Evolutionary conservation across 192 early-diverging fungal species (phyloP), one percentile per base, ranked within the genome.

Genomic region (Backusella sp.): DNA sequence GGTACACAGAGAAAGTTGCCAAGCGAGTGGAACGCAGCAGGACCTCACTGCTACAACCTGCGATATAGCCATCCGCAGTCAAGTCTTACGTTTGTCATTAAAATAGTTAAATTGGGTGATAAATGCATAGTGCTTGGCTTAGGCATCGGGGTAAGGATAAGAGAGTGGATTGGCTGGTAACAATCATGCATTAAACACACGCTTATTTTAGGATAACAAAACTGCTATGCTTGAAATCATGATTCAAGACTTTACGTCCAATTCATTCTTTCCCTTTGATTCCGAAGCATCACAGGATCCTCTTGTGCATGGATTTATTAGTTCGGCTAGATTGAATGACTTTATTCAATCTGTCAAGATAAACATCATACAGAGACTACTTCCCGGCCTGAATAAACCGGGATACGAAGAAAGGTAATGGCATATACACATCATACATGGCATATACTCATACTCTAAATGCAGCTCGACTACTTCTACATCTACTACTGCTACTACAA

Each of bases 61-160:
- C 83, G 87, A 72, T 93, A 93, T 72, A 85, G 73, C 7, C 93
- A 93, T 76, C 78, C 87, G 4, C 87, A 91, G 37, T 93, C 92
- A 0, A 80, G 87, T 15, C 80, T 93, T 15, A 91, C 88, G 0
- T 93, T 91, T 68, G 72, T 92, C 15, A 76, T 94, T 23, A 94
- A 93, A 73, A 83, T 85, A 21, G 81, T 94, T 23, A 85, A 84
- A 59, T 56, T 94, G n/a, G 89, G 84, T 6, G 77, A 84, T 72
- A 90, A 88, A 62, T 85, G 90, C 36, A 73, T 94, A 19, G 77
- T 94, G 8, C 90, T 92, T 72, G 92, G 87, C 3, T 81, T 91
- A 19, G 87, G 85, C 6, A 82, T 92, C 46, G 90, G 92, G 84
- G 92, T 92, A 81, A 80, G 15, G 14, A 44, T 5, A 44, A 19